Conservation (phyloP, 169 alveolate genomes). For the Haemoproteus tartakovskyi region DNA sequence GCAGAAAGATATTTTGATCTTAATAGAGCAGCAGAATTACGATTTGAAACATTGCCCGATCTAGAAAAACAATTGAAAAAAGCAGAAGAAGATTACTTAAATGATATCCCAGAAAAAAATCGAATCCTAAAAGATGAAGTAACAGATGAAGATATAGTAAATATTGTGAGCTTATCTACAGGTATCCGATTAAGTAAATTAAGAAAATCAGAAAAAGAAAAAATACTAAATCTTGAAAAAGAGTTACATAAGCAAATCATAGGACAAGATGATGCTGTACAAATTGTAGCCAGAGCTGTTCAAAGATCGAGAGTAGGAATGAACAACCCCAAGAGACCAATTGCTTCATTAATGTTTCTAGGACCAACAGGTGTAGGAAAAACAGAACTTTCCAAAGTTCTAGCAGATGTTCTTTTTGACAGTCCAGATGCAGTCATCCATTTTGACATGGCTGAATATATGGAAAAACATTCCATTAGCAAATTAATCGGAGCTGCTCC, state of each 20-base stretch:
- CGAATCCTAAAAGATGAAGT: conserved; percentile 81
- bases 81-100: conserved; percentile 70
- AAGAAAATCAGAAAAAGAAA: conserved; percentile 81
- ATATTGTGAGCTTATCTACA: conserved; percentile 85
- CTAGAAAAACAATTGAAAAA: conserved; percentile 76
- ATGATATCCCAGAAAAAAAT: conserved; percentile 68
- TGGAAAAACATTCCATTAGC: conserved; percentile 89
- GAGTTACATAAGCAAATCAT: conserved; percentile 79
- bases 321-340: conserved; percentile 87
- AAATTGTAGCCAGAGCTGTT: conserved; percentile 80
- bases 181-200: conserved; percentile 85
- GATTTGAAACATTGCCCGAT: conserved; percentile 86
- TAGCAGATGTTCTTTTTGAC: conserved; percentile 88
- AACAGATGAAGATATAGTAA: conserved; percentile 83
- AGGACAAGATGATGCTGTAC: conserved; percentile 84
- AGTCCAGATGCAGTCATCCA: conserved; percentile 82
- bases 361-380: conserved; percentile 93
- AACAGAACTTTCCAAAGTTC: conserved; percentile 87
- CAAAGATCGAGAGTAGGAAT: conserved; percentile 88
- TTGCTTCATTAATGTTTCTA: conserved; percentile 87
- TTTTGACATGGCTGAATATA: conserved; percentile 89
- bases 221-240: conserved; percentile 76
- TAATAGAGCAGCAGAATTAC: conserved; percentile 86
- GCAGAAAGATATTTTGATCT: conserved; percentile 83
- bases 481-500: conserved; percentile 90